Conservation (phyloP, 163 green algal genomes). For the Prototheca wickerhamii region DNA sequence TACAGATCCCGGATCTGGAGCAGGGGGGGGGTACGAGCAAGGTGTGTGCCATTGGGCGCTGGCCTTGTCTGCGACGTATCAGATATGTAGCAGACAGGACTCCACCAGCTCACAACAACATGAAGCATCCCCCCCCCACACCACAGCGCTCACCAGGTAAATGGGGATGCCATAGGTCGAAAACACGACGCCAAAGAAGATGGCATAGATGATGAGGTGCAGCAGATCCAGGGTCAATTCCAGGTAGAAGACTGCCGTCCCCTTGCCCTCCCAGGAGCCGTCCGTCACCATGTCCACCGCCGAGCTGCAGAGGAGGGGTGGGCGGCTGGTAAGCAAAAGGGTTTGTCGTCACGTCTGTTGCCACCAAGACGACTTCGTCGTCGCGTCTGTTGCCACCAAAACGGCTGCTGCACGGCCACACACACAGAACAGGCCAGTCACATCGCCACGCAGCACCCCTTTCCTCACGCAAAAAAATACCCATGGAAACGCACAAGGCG, state of each 20-base stretch:
- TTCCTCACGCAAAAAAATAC: not conserved
- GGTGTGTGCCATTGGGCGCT: not conserved
- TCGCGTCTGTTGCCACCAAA: too few species aligned
- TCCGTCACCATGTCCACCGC: conserved; percentile 71
- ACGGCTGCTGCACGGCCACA: too few species aligned
- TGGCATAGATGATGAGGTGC: conserved; percentile 89
- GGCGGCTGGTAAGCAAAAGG: too few species aligned
- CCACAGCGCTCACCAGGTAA: conserved; percentile 61
- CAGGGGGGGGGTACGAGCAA: not conserved
- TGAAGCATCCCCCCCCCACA: too few species aligned
- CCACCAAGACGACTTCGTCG: too few species aligned
- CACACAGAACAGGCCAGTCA: too few species aligned
- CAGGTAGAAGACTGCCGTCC: conserved; percentile 89
- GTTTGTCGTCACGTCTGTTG: too few species aligned
- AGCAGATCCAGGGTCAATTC: conserved; percentile 94
- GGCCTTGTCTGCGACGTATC: too few species aligned
- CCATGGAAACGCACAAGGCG: conserved; percentile 38
- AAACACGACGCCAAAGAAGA: conserved; percentile 97
- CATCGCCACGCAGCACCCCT: not conserved
- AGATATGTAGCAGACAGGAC: too few species aligned
- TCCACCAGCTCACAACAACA: not conserved
- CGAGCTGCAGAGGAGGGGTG: conserved; percentile 26
- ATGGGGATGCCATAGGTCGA: conserved; percentile 86
- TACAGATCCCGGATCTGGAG: conserved; percentile 85
- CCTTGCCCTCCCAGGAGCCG: conserved; percentile 82